These are phyloP conservation scores for Ogataea neopini DNA, from an alignment of 805 yeast species.

Conservation along the genomic window DNA sequence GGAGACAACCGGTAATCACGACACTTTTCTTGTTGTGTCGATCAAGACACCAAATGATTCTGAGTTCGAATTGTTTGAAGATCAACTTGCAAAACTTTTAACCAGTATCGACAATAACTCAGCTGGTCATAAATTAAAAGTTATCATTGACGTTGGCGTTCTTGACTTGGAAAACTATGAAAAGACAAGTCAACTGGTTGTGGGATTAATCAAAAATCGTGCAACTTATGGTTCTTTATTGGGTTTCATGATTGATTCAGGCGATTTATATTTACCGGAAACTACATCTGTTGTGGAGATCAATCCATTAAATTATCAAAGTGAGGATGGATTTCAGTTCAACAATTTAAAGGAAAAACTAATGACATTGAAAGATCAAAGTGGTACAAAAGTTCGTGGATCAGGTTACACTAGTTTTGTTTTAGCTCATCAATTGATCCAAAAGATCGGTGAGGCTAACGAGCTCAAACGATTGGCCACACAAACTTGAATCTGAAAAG, in stretches of 20 bases:
- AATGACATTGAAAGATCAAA: conserved; percentile 22
- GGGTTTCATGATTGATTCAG: conserved; percentile 44
- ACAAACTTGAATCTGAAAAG: no score
- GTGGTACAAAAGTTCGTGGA: conserved; percentile 16
- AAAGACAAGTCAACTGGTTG: conserved; percentile 7
- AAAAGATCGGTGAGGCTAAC: conserved; percentile 16
- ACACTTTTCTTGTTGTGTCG: conserved; percentile 46
- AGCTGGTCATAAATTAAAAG: conserved; percentile 23
- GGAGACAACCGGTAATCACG: conserved; percentile 50
- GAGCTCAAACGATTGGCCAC: conserved; percentile 4
- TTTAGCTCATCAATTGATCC: conserved; percentile 20
- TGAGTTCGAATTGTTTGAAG: conserved; percentile 1
- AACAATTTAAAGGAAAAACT: conserved; percentile 26
- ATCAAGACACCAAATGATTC: conserved; percentile 23
- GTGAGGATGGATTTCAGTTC: conserved; percentile 21
- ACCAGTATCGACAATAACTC: conserved; percentile 3
- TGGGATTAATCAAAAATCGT: conserved; percentile 21
- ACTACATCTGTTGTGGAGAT: conserved; percentile 15
- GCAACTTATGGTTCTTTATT: conserved; percentile 26
- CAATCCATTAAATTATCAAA: conserved; percentile 16
- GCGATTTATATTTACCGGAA: conserved; percentile 36
- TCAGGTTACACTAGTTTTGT: conserved; percentile 16
- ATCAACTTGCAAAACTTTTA: background rate
- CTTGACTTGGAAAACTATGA: conserved; percentile 10
- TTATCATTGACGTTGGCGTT: conserved; percentile 31